A percentile compares a stretch with the other conserved stretches of the same genome.
These are phyloP conservation scores for Fragosphaeria purpurea DNA, from an alignment of 2,329 filamentous ascomycete species.

Conservation along the genomic window DNA sequence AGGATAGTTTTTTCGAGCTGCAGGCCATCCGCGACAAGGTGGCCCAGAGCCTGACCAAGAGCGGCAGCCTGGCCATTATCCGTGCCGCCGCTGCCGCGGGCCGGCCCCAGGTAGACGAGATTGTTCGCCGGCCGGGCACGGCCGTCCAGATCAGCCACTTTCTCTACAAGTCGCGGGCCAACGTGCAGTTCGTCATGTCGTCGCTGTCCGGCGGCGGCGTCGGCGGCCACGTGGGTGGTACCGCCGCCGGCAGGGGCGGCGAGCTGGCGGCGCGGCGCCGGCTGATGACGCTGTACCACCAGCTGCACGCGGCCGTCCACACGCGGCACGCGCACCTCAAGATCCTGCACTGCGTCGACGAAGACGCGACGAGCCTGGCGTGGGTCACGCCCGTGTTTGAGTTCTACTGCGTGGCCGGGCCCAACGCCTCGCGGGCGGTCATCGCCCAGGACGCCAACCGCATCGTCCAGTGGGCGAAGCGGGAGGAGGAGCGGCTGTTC, in stretches of 20 bases:
- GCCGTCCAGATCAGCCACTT: conserved; percentile 70
- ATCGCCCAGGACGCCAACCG: conserved; percentile 80
- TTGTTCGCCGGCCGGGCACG: conserved; percentile 55
- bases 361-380: conserved; percentile 69
- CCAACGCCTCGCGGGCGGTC: conserved; percentile 51
- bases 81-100: conserved; percentile 59
- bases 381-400: conserved; percentile 92
- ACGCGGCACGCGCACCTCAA: conserved; percentile 75
- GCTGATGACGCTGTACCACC: conserved; percentile 76
- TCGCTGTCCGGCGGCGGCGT: conserved; percentile 61
- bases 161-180: conserved; percentile 85
- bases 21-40: conserved; percentile 60
- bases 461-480: conserved; percentile 82
- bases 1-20: conserved; percentile 86
- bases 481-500: conserved; percentile 88
- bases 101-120: conserved; percentile 60
- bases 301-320: conserved; percentile 77
- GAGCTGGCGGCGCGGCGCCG: conserved; percentile 50
- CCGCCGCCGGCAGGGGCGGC: conserved; percentile 17
- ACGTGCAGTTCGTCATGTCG: conserved; percentile 94
- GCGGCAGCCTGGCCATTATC: conserved; percentile 66
- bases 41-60: conserved; percentile 61
- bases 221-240: not conserved
- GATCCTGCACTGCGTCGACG: conserved; percentile 68
- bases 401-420: conserved; percentile 87